phyloP scores from a whole-genome alignment of 306 rosid species.

The Heteromeles arbutifolia region DNA sequence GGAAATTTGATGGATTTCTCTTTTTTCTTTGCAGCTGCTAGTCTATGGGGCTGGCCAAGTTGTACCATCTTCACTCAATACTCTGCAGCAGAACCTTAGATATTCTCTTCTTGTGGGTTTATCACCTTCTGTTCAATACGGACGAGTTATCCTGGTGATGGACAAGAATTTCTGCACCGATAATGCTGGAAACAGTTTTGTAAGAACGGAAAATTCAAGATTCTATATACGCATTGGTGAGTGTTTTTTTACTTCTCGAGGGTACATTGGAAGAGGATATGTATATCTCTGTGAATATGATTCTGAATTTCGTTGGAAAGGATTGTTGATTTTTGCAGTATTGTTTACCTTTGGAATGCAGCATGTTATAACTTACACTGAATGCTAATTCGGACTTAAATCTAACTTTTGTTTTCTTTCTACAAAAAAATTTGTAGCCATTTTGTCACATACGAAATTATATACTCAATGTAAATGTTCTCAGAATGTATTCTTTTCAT shows the following conservation, averaged over 20 bases:
- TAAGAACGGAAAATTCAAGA: conserved; percentile 62
- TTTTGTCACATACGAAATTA: background rate
- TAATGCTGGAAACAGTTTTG: conserved; percentile 69
- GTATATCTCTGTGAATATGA: too few relatives aligned
- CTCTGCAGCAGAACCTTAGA: conserved; percentile 52
- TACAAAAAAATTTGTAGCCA: background rate
- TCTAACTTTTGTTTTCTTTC: background rate
- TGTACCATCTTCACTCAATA: conserved; percentile 64
- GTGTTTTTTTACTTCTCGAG: conserved; percentile 16
- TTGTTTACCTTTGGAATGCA: too few relatives aligned
- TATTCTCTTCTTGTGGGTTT: conserved; percentile 64
- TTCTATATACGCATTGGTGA: conserved; percentile 67
- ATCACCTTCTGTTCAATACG: conserved; percentile 43
- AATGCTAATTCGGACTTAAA: too few relatives aligned
- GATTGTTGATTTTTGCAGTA: too few relatives aligned
- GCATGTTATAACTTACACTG: background rate
- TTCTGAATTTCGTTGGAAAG: too few relatives aligned
- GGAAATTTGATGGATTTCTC: conserved; percentile 19
- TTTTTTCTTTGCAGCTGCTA: conserved; percentile 49
- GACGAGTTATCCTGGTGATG: conserved; percentile 75
- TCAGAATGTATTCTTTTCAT: background rate
- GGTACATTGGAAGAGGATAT: background rate
- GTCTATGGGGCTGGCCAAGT: conserved; percentile 90
- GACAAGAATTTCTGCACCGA: conserved; percentile 76
- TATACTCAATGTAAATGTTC: background rate